These are phyloP conservation scores for Stagonosporopsis rhizophila DNA, from an alignment of 2,329 filamentous ascomycete genomes.

Conservation along the genomic window DNA sequence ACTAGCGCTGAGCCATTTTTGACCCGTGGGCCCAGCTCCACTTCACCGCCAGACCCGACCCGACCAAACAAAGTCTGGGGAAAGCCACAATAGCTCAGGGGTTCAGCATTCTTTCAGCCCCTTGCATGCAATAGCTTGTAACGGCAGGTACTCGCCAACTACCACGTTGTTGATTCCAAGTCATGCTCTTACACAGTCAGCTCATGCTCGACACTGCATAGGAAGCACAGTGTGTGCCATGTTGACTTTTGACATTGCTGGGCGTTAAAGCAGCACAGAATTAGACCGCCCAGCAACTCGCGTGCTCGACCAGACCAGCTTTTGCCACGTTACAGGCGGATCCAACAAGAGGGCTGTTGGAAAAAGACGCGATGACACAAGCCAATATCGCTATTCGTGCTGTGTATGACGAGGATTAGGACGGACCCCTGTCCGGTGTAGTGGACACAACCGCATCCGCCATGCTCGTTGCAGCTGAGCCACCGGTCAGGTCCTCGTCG, in stretches of 20 bases:
- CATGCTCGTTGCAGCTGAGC: slow-evolving; percentile 17
- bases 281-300: slow-evolving; percentile 8
- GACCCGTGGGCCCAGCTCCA: slow-evolving; percentile 28
- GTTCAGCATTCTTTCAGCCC: slow-evolving; percentile 29
- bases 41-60: slow-evolving; percentile 41
- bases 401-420: slow-evolving; percentile 38
- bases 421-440: slow-evolving; percentile 30
- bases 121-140: slow-evolving; percentile 29
- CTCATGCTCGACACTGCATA: slow-evolving; percentile 18
- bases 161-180: slow-evolving; percentile 7
- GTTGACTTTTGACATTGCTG: slow-evolving; percentile 5
- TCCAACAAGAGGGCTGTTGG: slow-evolving; percentile 20
- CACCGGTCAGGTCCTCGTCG: slow-evolving; percentile 14
- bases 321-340: slow-evolving; percentile 28
- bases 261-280: slow-evolving; percentile 19
- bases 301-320: slow-evolving; percentile 24
- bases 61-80: slow-evolving; percentile 39
- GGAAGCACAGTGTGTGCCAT: slow-evolving; percentile 22
- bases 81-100: slow-evolving; percentile 38
- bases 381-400: slow-evolving; percentile 36
- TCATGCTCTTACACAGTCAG: slow-evolving; percentile 4
- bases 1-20: slow-evolving; percentile 45
- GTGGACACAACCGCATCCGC: slow-evolving; percentile 24
- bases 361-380: slow-evolving; percentile 36
- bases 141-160: slow-evolving; percentile 24